Evolutionary conservation across 75 land plant species (phyloP), one percentile per base, ranked within the genome.

Genomic region (Selaginella tamariscina): DNA sequence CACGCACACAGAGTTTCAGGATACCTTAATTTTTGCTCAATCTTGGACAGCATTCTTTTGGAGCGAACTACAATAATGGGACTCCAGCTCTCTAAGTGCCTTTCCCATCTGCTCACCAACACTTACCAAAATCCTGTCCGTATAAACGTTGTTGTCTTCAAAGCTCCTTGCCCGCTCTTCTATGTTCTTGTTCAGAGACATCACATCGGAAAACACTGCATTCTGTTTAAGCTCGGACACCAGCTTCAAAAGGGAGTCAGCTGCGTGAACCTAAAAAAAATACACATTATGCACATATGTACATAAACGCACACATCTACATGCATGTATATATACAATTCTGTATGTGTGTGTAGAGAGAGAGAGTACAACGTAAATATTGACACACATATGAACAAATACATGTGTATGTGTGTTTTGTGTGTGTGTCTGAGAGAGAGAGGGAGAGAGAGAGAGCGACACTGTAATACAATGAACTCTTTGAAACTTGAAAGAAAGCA

Each of bases 201-300:
- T 85, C 70, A 94, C 85, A 26, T 87, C 88, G 0, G 96, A 85
- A 72, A 90, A 94, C 22, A 94, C 87, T 29, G 98, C 98, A 20
- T 91, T 87, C 54, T 94, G 91, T 77, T 94, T 94, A 44, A 94
- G 77, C 71, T 94, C 98, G 1, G 98, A 90, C 30, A 94, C 91
- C 70, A 94, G 75, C 74, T 90, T 90, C 32, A 90, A 83, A 1
- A 90, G 74, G 15, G 98, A 94, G 65, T 94, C 98, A 28, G 96
- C 91, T 68, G 96, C 88, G 31, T 94, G 98, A 20, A 85, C 98
- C 98, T 91, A 78, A 33, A 30, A 2, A 21, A 21, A 11, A 49
- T 11, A 49, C 11, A 11, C 18, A 49, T 49, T 11, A 20, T 20
- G 20, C 18, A 11, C 20, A 49, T 20, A 20, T 49, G 20, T 11